These are phyloP conservation scores for Betula pendula DNA, from an alignment of 306 rosid species.

Conservation along the genomic window DNA sequence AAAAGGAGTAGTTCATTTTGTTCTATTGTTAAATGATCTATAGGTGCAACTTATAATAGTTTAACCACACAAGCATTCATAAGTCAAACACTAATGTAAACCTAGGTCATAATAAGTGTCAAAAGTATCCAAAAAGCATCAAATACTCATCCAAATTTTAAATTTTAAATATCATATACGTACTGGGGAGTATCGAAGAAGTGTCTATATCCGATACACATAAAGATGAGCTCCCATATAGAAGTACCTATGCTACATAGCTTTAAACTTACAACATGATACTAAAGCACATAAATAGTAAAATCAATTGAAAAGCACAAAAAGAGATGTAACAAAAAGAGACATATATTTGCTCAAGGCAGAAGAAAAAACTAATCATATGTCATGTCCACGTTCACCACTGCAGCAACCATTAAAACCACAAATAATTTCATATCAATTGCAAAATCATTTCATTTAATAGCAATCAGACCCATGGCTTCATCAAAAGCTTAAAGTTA, in stretches of 20 bases:
- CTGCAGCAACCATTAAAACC: background rate
- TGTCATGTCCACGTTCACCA: background rate
- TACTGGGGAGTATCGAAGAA: background rate
- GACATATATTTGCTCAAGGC: background rate
- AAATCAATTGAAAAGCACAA: background rate
- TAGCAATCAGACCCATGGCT: conserved; percentile 18
- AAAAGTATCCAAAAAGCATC: background rate
- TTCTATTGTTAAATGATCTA: background rate
- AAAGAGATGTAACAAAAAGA: background rate
- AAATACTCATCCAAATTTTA: background rate
- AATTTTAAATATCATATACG: background rate
- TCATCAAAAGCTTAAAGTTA: conserved; percentile 31
- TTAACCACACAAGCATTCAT: background rate
- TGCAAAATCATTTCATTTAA: background rate
- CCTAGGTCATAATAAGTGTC: background rate
- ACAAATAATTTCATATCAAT: background rate
- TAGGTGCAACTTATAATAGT: background rate
- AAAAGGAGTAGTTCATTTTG: background rate
- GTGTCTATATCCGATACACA: background rate
- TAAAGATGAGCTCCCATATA: background rate
- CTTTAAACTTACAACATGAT: background rate
- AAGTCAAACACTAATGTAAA: too few species aligned
- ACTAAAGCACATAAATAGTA: background rate
- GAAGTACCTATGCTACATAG: background rate
- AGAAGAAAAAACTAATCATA: background rate